Conservation (phyloP, 225 moss, liverwort and hornwort species). For the Bryum argenteum region DNA sequence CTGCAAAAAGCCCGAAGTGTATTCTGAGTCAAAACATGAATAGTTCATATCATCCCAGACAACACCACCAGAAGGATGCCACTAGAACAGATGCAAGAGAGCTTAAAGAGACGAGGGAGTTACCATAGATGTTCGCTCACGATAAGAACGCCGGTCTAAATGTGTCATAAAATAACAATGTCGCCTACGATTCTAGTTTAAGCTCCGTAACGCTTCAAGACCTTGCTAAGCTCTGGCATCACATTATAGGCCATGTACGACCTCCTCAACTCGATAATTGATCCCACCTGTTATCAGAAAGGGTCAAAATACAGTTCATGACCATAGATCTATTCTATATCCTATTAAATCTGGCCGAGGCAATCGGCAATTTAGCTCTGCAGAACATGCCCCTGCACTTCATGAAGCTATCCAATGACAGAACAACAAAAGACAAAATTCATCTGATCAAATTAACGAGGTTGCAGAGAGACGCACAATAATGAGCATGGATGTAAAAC, state of each 20-base stretch:
- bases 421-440: not conserved
- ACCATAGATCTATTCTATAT: not conserved
- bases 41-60: too few species aligned
- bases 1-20: too few species aligned
- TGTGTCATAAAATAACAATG: slow-evolving; percentile 2
- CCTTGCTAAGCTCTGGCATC: slow-evolving; percentile 97
- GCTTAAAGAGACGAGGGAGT: slow-evolving; percentile 21
- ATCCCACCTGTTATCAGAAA: slow-evolving; percentile 68
- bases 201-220: slow-evolving; percentile 83
- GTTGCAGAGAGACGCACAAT: slow-evolving; percentile 58
- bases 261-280: slow-evolving; percentile 94
- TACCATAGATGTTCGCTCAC: slow-evolving; percentile 28
- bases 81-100: too few species aligned
- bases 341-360: slow-evolving; percentile 1
- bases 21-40: too few species aligned
- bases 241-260: slow-evolving; percentile 98
- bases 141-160: slow-evolving; percentile 13
- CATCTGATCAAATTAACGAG: not conserved
- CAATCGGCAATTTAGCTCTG: not conserved
- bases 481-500: slow-evolving; percentile 99
- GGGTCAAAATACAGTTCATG: slow-evolving; percentile 14
- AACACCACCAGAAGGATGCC: too few species aligned
- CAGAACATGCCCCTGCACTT: slow-evolving; percentile 13
- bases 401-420: not conserved
- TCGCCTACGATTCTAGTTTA: slow-evolving; percentile 30